A percentile compares a stretch with the other conserved stretches of the same genome.
phyloP scores from a whole-genome alignment of 148 eudicot genomes.

The Heliosperma pusillum region DNA sequence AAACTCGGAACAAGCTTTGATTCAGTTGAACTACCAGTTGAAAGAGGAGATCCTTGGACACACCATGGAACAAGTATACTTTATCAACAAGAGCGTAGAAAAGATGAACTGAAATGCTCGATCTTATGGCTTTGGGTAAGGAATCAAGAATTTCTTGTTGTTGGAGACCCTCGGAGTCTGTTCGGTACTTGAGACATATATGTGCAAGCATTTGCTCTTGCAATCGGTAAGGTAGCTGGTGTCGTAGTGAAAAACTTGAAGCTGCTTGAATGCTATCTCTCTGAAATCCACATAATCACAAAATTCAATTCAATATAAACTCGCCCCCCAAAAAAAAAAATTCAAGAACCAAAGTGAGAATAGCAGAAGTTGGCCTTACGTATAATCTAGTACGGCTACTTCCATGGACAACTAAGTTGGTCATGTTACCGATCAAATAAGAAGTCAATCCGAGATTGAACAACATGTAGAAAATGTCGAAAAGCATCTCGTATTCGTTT shows the following conservation, averaged over 20 bases:
- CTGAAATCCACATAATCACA: slow-evolving; percentile 26
- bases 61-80: slow-evolving; percentile 71
- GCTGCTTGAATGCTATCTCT: slow-evolving; percentile 89
- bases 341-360: too few relatives aligned
- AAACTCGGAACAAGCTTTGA: not conserved
- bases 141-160: slow-evolving; percentile 82
- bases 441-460: slow-evolving; percentile 89
- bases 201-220: slow-evolving; percentile 95
- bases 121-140: slow-evolving; percentile 81
- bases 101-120: slow-evolving; percentile 76
- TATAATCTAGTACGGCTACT: slow-evolving; percentile 75
- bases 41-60: slow-evolving; percentile 79
- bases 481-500: slow-evolving; percentile 74
- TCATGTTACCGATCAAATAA: slow-evolving; percentile 88
- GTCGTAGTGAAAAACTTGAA: slow-evolving; percentile 71
- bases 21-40: slow-evolving; percentile 59
- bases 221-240: slow-evolving; percentile 57
- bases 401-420: slow-evolving; percentile 88
- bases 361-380: slow-evolving; percentile 35
- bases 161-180: slow-evolving; percentile 76
- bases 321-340: too few relatives aligned
- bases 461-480: slow-evolving; percentile 71
- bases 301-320: too few relatives aligned
- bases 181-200: slow-evolving; percentile 65
- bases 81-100: slow-evolving; percentile 68